Percentiles rank a stretch among this genome's conserved stretches.
phyloP scores from a whole-genome alignment of 2,329 filamentous ascomycete species.

The Sordariomycetes sp. region DNA sequence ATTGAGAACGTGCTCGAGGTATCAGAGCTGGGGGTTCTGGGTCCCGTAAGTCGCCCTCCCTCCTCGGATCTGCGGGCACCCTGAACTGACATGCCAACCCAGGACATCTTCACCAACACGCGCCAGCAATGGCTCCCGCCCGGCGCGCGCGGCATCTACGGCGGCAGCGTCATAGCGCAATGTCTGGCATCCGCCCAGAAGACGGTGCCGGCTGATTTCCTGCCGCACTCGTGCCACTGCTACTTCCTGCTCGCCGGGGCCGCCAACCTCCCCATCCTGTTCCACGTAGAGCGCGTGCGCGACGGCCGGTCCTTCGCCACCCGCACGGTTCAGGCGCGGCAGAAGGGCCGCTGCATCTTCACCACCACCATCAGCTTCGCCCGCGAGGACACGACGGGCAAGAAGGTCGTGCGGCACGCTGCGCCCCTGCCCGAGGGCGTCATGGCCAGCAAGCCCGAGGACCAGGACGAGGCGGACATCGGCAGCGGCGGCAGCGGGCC shows the following conservation, averaged over 20 bases:
- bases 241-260: constrained; percentile 95
- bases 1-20: constrained; percentile 89
- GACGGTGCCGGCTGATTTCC: constrained; percentile 73
- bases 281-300: constrained; percentile 89
- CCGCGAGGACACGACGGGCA: constrained; percentile 47
- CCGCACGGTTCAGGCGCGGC: constrained; percentile 88
- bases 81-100: constrained; percentile 2
- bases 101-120: constrained; percentile 94
- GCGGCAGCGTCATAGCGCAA: constrained; percentile 88
- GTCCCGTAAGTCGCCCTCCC: constrained; percentile 47
- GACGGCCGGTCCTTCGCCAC: constrained; percentile 87
- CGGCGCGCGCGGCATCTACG: constrained; percentile 87
- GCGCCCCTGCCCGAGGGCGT: constrained; percentile 43
- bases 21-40: constrained; percentile 67
- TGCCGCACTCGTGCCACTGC: constrained; percentile 95
- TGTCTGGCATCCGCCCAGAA: constrained; percentile 78
- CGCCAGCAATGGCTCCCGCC: constrained; percentile 86
- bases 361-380: constrained; percentile 91
- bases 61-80: neutral
- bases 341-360: constrained; percentile 84
- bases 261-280: constrained; percentile 75
- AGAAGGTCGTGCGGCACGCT: constrained; percentile 53
- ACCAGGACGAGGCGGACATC: constrained; percentile 16
- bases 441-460: constrained; percentile 24
- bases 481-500: constrained; percentile 21